phyloP scores from a whole-genome alignment of 306 rosid genomes.

The Medicago truncatula region MtrunA17r5.0-ANR NC_053042.1:29611501-29612000 shows the following conservation, averaged over 20 bases:
- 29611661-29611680: no score
- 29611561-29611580: no score
- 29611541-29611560: no score
- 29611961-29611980: not conserved
- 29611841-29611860: not conserved
- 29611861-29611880: not conserved
- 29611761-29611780: not conserved
- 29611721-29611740: not conserved
- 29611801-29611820: not conserved
- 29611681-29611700: no score
- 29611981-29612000: not conserved
- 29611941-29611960: not conserved
- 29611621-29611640: no score
- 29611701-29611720: not conserved
- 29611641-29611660: no score
- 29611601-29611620: no score
- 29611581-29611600: no score
- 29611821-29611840: not conserved
- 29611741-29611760: not conserved
- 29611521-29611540: no score
- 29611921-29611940: not conserved
- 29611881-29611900: not conserved
- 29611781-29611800: not conserved
- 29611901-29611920: no score
- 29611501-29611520: no score